Evolutionary conservation across 192 early-diverging fungal genomes (phyloP).

Genomic region (Coemansia sp.): DNA sequence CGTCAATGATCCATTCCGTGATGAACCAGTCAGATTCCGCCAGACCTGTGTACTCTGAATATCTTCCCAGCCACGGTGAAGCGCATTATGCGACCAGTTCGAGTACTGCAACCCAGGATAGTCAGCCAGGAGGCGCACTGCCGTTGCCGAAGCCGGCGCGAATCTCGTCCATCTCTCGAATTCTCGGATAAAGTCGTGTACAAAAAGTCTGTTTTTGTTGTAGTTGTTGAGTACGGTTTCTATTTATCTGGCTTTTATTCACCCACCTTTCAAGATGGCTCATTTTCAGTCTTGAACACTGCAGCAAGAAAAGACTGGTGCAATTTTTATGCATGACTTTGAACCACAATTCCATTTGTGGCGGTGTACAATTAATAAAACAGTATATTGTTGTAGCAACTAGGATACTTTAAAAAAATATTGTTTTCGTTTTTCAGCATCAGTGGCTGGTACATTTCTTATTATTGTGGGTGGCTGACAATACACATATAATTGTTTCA

Average conservation of each 20-base stretch:
- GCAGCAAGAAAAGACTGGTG: no score
- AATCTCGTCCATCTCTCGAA: slow-evolving; percentile 40
- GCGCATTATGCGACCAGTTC: no score
- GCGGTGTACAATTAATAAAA: background rate
- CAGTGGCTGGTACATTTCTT: background rate
- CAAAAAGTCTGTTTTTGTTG: slow-evolving; percentile 13
- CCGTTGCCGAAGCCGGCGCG: slow-evolving; percentile 3
- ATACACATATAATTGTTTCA: background rate
- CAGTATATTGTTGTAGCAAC: slow-evolving; percentile 1
- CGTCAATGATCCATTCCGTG: background rate
- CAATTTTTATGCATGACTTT: background rate
- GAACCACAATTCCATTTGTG: slow-evolving; percentile 3
- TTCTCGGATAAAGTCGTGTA: slow-evolving; percentile 18
- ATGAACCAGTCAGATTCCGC: background rate
- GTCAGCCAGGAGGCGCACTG: slow-evolving; percentile 14
- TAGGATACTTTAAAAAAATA: background rate
- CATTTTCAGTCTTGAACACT: no score
- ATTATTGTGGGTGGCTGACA: background rate
- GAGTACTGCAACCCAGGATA: background rate
- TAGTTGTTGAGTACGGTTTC: slow-evolving; percentile 13
- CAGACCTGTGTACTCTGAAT: slow-evolving; percentile 10
- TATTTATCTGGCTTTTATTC: slow-evolving; percentile 26
- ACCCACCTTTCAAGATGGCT: background rate
- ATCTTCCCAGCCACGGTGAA: background rate
- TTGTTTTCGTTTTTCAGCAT: background rate